Evolutionary conservation across 1,284 basidiomycete genomes (phyloP).

Genomic region (Porphyrellus sp.): DNA sequence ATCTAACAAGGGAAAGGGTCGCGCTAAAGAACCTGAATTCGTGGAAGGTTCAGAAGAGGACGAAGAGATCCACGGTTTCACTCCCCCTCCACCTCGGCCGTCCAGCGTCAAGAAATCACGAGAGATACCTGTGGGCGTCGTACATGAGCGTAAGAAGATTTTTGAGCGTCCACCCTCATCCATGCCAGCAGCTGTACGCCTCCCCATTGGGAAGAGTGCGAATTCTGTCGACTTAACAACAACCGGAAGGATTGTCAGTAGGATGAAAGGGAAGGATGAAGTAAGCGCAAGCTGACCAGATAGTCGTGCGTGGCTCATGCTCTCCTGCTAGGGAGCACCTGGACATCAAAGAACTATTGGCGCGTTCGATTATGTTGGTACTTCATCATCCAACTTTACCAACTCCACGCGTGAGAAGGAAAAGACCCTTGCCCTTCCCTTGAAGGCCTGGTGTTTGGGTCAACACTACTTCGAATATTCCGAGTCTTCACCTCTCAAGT

Average conservation of each 20-base stretch:
- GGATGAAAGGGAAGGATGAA: slow-evolving; percentile 29
- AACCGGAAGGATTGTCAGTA: slow-evolving; percentile 1
- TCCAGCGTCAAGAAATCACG: background rate
- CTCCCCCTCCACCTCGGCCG: slow-evolving; percentile 2
- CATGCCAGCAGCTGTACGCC: slow-evolving; percentile 9
- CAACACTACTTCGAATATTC: slow-evolving; percentile 17
- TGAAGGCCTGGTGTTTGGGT: slow-evolving; percentile 30
- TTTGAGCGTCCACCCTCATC: slow-evolving; percentile 12
- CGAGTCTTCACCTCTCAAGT: slow-evolving; percentile 11
- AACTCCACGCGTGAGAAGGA: slow-evolving; percentile 17
- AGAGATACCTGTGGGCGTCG: slow-evolving; percentile 25
- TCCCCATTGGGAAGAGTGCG: background rate
- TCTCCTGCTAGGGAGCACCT: slow-evolving; percentile 8
- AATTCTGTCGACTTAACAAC: slow-evolving; percentile 13
- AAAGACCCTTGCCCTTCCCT: slow-evolving; percentile 13
- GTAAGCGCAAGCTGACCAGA: slow-evolving; percentile 18
- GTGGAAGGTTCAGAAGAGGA: slow-evolving; percentile 26
- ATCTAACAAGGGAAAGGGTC: slow-evolving; percentile 28
- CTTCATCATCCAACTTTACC: slow-evolving; percentile 29
- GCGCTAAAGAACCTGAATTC: slow-evolving; percentile 4
- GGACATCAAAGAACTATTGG: background rate
- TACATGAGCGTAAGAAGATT: background rate
- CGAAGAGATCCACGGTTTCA: slow-evolving; percentile 25
- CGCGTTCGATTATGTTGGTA: slow-evolving; percentile 24
- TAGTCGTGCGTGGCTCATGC: slow-evolving; percentile 3